A percentile compares a stretch with the other conserved stretches of the same genome.
These are phyloP conservation scores for Phytophthora idaei DNA, from an alignment of 352 stramenopile genomes.

Conservation along the genomic window DNA sequence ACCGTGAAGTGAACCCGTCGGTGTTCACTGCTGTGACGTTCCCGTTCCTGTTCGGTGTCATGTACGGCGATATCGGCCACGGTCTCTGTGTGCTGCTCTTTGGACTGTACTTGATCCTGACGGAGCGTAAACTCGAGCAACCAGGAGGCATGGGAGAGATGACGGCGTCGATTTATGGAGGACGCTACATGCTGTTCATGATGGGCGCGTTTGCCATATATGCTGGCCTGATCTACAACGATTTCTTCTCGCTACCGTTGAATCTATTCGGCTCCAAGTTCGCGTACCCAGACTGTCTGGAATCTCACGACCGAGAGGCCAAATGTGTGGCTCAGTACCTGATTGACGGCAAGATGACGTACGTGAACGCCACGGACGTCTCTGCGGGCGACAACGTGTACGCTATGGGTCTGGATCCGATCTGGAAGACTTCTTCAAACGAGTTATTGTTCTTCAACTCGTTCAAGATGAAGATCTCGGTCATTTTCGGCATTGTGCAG, in stretches of 20 bases:
- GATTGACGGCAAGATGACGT: constrained; percentile 73
- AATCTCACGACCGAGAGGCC: constrained; percentile 50
- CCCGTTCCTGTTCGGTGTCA: constrained; percentile 99
- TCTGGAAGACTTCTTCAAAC: constrained; percentile 98
- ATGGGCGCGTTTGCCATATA: constrained; percentile 99
- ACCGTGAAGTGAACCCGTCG: constrained; percentile 98
- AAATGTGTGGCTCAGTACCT: constrained; percentile 78
- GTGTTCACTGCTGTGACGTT: constrained; percentile 99
- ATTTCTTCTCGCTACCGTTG: constrained; percentile 98
- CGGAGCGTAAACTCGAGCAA: constrained; percentile 88
- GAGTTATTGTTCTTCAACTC: constrained; percentile 99
- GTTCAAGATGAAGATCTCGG: constrained; percentile 99
- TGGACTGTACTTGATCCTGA: constrained; percentile 94
- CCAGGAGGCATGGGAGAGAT: constrained; percentile 91
- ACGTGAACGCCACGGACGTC: constrained; percentile 86
- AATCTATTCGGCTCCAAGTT: constrained; percentile 98
- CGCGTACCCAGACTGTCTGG: constrained; percentile 82
- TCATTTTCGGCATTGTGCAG: constrained; percentile 99
- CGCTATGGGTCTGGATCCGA: constrained; percentile 97
- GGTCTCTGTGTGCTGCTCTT: constrained; percentile 95
- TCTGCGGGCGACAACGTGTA: constrained; percentile 91
- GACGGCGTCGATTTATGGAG: constrained; percentile 90
- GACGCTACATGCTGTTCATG: constrained; percentile 98
- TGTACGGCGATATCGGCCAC: constrained; percentile 99
- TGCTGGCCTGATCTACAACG: constrained; percentile 99